These are phyloP conservation scores for Apiotrichum sp. DNA, from an alignment of 1,284 basidiomycete genomes.

Conservation along the genomic window DNA sequence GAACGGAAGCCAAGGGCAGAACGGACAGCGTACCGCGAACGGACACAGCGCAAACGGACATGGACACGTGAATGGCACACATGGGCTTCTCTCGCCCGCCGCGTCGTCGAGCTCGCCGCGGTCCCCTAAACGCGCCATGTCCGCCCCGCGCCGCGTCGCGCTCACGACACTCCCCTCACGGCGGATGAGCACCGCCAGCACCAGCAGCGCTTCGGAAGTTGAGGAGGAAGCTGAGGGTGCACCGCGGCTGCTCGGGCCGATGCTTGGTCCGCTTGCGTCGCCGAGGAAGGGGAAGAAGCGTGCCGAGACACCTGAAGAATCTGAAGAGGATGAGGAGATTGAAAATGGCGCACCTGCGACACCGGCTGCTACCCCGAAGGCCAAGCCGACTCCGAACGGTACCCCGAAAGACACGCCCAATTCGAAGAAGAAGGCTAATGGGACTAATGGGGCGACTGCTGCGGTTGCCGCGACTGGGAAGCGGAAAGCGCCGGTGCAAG, in stretches of 20 bases:
- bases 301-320: not conserved
- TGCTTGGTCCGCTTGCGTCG: not conserved
- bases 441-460: not conserved
- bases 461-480: too few species aligned
- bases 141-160: not conserved
- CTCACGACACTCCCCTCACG: not conserved
- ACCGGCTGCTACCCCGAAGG: too few species aligned
- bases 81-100: too few species aligned
- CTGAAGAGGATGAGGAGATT: too few species aligned
- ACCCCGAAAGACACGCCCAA: conserved; percentile 4
- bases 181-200: not conserved
- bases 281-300: conserved; percentile 15
- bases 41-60: too few species aligned
- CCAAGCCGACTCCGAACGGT: not conserved
- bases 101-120: too few species aligned
- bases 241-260: not conserved
- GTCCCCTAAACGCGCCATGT: not conserved
- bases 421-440: not conserved
- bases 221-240: not conserved
- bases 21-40: too few species aligned
- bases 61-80: too few species aligned
- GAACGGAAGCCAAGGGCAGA: too few species aligned
- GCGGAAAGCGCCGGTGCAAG: not conserved
- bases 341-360: too few species aligned
- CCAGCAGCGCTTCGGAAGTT: not conserved